phyloP scores from a whole-genome alignment of 805 yeast genomes.

The Candida hungchunana region DNA sequence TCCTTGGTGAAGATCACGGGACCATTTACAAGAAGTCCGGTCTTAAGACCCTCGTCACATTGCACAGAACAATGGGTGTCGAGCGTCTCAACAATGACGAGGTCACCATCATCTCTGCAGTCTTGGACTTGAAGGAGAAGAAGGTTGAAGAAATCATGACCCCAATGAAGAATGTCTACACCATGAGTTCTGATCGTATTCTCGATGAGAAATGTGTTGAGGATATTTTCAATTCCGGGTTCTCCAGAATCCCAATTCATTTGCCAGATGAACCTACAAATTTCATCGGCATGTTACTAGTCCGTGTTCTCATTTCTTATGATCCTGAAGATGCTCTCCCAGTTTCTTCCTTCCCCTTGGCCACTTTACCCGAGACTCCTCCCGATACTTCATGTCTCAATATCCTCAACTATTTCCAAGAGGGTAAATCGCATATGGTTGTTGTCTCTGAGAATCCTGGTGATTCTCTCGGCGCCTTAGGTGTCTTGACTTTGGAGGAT shows the following conservation, averaged over 20 bases:
- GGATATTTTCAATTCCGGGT: slow-evolving; percentile 89
- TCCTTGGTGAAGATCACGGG: slow-evolving; percentile 94
- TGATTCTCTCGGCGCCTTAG: slow-evolving; percentile 74
- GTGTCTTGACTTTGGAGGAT: slow-evolving; percentile 91
- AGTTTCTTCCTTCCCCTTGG: slow-evolving; percentile 89
- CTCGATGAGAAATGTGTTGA: slow-evolving; percentile 83
- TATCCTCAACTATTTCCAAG: slow-evolving; percentile 93
- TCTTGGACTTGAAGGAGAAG: slow-evolving; percentile 88
- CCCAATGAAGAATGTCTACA: slow-evolving; percentile 84
- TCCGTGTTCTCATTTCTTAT: slow-evolving; percentile 86
- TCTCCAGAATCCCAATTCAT: slow-evolving; percentile 91
- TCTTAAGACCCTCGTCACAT: slow-evolving; percentile 84
- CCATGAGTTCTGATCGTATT: slow-evolving; percentile 77
- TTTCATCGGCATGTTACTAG: slow-evolving; percentile 92
- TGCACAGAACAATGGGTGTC: slow-evolving; percentile 92
- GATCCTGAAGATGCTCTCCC: slow-evolving; percentile 96
- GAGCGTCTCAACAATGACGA: slow-evolving; percentile 92
- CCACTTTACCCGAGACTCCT: slow-evolving; percentile 92
- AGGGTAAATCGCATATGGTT: slow-evolving; percentile 97
- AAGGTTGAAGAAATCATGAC: slow-evolving; percentile 88
- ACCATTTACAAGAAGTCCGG: slow-evolving; percentile 91
- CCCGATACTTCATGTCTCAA: slow-evolving; percentile 90
- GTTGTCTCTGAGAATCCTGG: slow-evolving; percentile 88
- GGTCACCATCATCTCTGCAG: slow-evolving; percentile 93
- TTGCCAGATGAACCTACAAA: slow-evolving; percentile 84